Evolutionary conservation across 306 rosid genomes (phyloP), one percentile per base, ranked within the genome.

Genomic region (Prunus padus): DNA sequence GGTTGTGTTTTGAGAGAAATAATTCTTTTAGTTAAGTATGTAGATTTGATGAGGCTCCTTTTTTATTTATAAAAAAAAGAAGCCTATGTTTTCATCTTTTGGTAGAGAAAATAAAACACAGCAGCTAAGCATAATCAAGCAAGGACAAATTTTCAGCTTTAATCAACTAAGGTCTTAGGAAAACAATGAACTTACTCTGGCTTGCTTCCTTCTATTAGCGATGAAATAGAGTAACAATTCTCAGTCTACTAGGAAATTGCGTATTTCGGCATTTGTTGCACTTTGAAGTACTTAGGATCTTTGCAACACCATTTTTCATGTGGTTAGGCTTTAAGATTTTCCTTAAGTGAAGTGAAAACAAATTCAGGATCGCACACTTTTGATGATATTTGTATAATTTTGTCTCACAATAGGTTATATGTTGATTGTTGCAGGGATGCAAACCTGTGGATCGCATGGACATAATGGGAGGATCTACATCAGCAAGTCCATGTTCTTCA

Each of bases 401-500:
- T 54, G 52, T 47, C 37, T 28, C 42, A 54, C 20, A 4, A 1
- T 70, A 28, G 20, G 10, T 70, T 8, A 13, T 20, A 33, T 54
- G 8, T 25, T 54, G 23, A 26, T 76, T 73, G 71, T 13, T 69
- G 62, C 76, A 87, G 91, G 91, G 91, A 72, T 80, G 87, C 69
- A 87, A 85, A 68, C 91, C 87, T 50, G 65, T 75, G 77, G 88
- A 82, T 12, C 76, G 86, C 2, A 85, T 82, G 89, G 87, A 87
- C 77, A 85, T 87, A 46, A 83, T 85, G 76, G 89, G 89, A 12
- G 87, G 89, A 14, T 87, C 91, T 16, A 77, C 87, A 8, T 82
- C 89, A 69, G 91, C 86, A 7, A 87, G 91, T 66, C 84, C 86
- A 12, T 82, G 89, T 57, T 85, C 89, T 70, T 85, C 89, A n/a